Evolutionary conservation across 2,329 filamentous ascomycete genomes (phyloP).

Genomic region (Paramyrothecium sp.): DNA sequence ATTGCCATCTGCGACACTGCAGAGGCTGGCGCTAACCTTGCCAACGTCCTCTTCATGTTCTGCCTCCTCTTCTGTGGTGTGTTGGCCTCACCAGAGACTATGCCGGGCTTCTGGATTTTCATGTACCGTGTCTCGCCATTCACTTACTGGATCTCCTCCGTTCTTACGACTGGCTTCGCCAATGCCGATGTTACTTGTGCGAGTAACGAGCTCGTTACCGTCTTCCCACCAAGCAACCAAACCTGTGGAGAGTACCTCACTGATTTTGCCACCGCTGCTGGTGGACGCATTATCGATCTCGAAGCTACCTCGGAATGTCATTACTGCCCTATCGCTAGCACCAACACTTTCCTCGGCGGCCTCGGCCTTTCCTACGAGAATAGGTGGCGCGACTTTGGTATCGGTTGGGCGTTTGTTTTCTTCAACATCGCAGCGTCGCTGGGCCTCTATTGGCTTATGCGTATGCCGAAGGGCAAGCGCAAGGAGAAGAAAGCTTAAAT

Average conservation of each 20-base stretch:
- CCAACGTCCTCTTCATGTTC: constrained; percentile 64
- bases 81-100: constrained; percentile 52
- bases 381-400: constrained; percentile 53
- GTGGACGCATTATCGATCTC: constrained; percentile 38
- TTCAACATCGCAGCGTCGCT: constrained; percentile 48
- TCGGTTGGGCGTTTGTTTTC: constrained; percentile 48
- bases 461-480: constrained; percentile 23
- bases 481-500: neutral
- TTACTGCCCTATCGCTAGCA: constrained; percentile 36
- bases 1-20: constrained; percentile 64
- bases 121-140: constrained; percentile 68
- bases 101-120: constrained; percentile 72
- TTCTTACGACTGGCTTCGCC: constrained; percentile 24
- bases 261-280: constrained; percentile 36
- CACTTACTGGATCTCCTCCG: constrained; percentile 24
- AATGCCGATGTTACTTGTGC: constrained; percentile 46
- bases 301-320: constrained; percentile 29
- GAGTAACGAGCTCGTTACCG: constrained; percentile 58
- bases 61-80: constrained; percentile 66
- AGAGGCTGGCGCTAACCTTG: constrained; percentile 66
- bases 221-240: constrained; percentile 52
- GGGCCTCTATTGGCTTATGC: constrained; percentile 41
- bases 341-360: constrained; percentile 31
- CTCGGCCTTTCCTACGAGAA: constrained; percentile 42
- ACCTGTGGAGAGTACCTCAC: constrained; percentile 56